A percentile compares a stretch with the other conserved stretches of the same genome.
Evolutionary conservation across 179 eudicot species (phyloP).

Genomic region (Silene vulgaris): DNA sequence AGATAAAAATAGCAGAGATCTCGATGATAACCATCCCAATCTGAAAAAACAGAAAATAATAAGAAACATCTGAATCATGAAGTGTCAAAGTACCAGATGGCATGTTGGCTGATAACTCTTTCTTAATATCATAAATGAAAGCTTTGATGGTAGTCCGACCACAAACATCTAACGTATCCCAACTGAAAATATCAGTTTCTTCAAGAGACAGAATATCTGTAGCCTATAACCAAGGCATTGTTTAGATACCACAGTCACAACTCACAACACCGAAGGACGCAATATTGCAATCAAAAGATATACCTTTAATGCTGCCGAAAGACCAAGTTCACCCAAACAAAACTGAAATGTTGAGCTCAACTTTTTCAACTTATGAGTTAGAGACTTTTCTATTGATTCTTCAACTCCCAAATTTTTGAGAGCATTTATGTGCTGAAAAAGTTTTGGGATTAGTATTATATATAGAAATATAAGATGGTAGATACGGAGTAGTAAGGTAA

Average conservation of each 20-base stretch:
- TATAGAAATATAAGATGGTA: not conserved
- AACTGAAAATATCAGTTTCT: constrained; percentile 41
- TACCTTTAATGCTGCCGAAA: constrained; percentile 82
- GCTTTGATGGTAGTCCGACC: constrained; percentile 43
- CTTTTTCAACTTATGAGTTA: constrained; percentile 42
- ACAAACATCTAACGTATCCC: constrained; percentile 48
- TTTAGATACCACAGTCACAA: constrained; percentile 19
- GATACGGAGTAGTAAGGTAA: not conserved
- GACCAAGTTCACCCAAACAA: constrained; percentile 78
- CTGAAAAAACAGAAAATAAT: not conserved
- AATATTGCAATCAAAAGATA: constrained; percentile 11
- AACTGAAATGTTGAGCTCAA: constrained; percentile 42
- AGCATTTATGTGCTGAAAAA: constrained; percentile 39
- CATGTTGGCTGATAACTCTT: constrained; percentile 37
- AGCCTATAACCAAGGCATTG: constrained; percentile 46
- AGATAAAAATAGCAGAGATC: not conserved
- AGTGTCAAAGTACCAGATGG: constrained; percentile 48
- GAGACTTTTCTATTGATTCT: constrained; percentile 31
- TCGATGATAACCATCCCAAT: not conserved
- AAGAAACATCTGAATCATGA: not conserved
- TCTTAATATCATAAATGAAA: constrained; percentile 48
- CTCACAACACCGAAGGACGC: not conserved
- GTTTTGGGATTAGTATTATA: constrained; percentile 13
- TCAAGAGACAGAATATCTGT: constrained; percentile 45
- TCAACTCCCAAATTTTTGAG: constrained; percentile 28